Evolutionary conservation across 2,329 filamentous ascomycete genomes (phyloP).

Genomic region (Fusarium virguliforme): DNA sequence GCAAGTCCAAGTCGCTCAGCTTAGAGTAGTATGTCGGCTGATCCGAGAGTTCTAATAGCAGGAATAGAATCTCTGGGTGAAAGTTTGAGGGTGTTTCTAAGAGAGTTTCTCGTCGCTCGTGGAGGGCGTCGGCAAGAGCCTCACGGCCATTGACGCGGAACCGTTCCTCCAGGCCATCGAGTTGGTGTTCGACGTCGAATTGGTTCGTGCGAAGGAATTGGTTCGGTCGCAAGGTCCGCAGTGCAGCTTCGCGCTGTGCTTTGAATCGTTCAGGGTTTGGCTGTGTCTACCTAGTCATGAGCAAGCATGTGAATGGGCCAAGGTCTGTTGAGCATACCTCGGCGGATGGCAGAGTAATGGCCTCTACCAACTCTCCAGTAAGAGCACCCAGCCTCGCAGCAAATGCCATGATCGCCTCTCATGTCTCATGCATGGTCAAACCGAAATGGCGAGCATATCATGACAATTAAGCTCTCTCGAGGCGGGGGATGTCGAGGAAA

Average conservation of each 20-base stretch:
- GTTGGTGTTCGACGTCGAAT: constrained; percentile 77
- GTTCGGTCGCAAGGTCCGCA: constrained; percentile 69
- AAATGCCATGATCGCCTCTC: constrained; percentile 74
- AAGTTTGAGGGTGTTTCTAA: constrained; percentile 70
- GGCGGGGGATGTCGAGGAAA: constrained; percentile 27
- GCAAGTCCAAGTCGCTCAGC: constrained; percentile 73
- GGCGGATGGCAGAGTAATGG: constrained; percentile 70
- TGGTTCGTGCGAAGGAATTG: constrained; percentile 79
- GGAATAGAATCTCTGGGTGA: constrained; percentile 83
- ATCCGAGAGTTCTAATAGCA: constrained; percentile 87
- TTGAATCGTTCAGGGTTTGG: constrained; percentile 59
- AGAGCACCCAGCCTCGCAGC: constrained; percentile 75
- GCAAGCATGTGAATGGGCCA: constrained; percentile 8
- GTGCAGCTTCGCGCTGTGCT: constrained; percentile 63
- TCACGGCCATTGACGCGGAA: constrained; percentile 87
- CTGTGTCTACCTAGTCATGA: constrained; percentile 39
- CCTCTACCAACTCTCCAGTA: constrained; percentile 79
- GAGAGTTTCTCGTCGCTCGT: constrained; percentile 72
- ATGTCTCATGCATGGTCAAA: constrained; percentile 34
- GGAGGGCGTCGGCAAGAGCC: constrained; percentile 81
- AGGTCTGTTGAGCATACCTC: constrained; percentile 61
- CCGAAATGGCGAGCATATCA: constrained; percentile 35
- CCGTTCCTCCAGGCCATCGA: constrained; percentile 86
- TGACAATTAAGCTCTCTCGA: constrained; percentile 33
- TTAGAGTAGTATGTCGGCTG: constrained; percentile 80